Evolutionary conservation across 768 basidiomycete genomes (phyloP), one percentile per base, ranked within the genome.

Genomic region (Rickenella mellea): DNA sequence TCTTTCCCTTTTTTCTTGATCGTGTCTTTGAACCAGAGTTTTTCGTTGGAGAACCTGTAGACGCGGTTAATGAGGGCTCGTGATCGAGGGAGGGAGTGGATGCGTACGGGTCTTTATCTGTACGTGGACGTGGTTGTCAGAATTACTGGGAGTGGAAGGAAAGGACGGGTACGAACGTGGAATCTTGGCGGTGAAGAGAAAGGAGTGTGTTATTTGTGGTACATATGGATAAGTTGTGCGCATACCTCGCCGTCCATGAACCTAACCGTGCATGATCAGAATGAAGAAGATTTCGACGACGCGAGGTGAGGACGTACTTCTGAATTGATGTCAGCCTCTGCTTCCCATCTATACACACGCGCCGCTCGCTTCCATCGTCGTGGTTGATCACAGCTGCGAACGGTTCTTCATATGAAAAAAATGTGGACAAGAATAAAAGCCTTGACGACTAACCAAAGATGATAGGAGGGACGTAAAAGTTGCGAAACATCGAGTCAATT

Each of bases 271-370:
- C 33, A 17, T 2, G 9, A 39, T 12, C 10, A 26, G 37, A 10
- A 44, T 37, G n/a, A 11, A 37, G 24, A 6, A 33, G 22, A 27
- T n/a, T 15, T 8, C 2, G 27, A 12, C 27, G 6, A 29, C 24
- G 17, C 5, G 2, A 40, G 17, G 44, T 51, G 14, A 29, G 30
- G 26, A 60, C 76, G 12, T 49, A 82, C 80, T 69, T 65, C 35
- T 77, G 68, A 36, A 90, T 80, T 0, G 83, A 85, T 0, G 82
- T 81, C 46, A 83, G 56, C 20, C 87, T 64, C 55, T 90, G 87
- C 53, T 90, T 90, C 14, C 87, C 87, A 47, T 83, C 83, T 11
- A 82, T 80, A 46, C 80, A 83, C 0, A 66, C 76, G 50, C 74
- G 75, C 3, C 62, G 67, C 52, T 84, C 83, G 0, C 71, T 61